A percentile compares a stretch with the other conserved stretches of the same genome.
Conservation (phyloP, 2,329 filamentous ascomycete species). For the Calonectria leucothoes region DNA sequence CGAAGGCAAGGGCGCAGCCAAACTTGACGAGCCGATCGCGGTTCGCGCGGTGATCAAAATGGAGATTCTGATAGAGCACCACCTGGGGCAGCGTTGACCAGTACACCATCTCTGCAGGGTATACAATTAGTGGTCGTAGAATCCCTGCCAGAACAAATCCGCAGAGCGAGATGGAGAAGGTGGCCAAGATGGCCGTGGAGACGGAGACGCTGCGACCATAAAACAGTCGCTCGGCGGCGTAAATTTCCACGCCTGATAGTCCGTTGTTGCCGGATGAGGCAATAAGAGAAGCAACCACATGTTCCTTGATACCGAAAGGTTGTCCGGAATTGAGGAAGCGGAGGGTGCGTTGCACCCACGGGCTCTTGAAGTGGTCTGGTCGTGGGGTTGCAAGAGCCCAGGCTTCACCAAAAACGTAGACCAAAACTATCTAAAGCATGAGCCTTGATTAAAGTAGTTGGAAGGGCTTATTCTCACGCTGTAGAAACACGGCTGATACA, state of each 20-base stretch:
- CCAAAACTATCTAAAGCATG: not conserved
- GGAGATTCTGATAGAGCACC: constrained; percentile 48
- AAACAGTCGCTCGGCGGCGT: not conserved
- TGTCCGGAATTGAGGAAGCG: not conserved
- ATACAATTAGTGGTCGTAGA: constrained; percentile 41
- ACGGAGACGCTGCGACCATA: not conserved
- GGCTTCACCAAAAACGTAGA: not conserved
- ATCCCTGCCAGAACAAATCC: not conserved
- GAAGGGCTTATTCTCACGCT: not conserved
- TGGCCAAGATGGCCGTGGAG: not conserved
- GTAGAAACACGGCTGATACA: not conserved
- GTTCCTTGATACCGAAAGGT: not conserved
- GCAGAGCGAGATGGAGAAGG: not conserved
- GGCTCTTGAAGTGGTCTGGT: not conserved
- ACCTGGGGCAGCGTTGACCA: constrained; percentile 47
- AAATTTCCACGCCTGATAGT: not conserved
- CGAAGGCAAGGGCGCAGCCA: not conserved
- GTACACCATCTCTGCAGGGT: constrained; percentile 48
- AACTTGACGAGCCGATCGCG: constrained; percentile 44
- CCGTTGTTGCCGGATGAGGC: not conserved
- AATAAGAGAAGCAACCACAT: not conserved
- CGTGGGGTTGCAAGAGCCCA: not conserved
- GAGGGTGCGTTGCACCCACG: not conserved
- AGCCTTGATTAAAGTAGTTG: not conserved
- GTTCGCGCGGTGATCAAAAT: constrained; percentile 44